Conservation (phyloP, 306 rosid genomes). For the Cucurbita ficifolia region DNA sequence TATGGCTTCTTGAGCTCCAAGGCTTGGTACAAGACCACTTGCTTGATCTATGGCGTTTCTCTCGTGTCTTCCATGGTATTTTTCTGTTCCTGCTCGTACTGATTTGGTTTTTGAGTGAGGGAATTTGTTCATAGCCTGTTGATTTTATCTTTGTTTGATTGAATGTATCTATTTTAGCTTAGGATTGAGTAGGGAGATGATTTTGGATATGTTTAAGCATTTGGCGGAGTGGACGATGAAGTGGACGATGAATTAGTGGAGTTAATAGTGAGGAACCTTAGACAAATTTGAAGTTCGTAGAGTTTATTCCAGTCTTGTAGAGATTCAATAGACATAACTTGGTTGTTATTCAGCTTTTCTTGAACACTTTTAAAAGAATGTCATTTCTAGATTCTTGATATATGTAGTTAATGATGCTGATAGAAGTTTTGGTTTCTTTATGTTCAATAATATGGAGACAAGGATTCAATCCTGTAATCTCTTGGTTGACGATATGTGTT, state of each 20-base stretch:
- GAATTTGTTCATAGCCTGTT: not conserved
- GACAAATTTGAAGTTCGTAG: not conserved
- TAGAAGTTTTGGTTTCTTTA: not conserved
- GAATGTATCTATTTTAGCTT: not conserved
- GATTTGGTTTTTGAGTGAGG: not conserved
- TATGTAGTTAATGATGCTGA: not conserved
- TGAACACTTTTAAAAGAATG: not conserved
- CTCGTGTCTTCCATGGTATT: conserved; percentile 45
- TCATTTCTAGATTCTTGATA: not conserved
- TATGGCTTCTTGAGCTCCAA: conserved; percentile 37
- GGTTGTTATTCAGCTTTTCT: not conserved
- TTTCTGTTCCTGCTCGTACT: not conserved
- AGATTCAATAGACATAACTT: not conserved
- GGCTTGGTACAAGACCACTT: conserved; percentile 63
- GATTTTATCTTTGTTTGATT: not conserved
- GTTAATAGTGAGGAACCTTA: not conserved
- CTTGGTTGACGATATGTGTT: too few species aligned
- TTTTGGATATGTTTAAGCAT: not conserved
- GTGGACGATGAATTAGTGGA: not conserved
- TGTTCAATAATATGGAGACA: too few species aligned
- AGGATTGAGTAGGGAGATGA: not conserved
- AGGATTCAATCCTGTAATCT: too few species aligned
- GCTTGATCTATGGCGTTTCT: conserved; percentile 61
- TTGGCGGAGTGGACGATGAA: not conserved
- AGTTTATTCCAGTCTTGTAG: not conserved